Base-by-base conservation (phyloP, 192 early-diverging fungal genomes). In the Podila horticola region DNA sequence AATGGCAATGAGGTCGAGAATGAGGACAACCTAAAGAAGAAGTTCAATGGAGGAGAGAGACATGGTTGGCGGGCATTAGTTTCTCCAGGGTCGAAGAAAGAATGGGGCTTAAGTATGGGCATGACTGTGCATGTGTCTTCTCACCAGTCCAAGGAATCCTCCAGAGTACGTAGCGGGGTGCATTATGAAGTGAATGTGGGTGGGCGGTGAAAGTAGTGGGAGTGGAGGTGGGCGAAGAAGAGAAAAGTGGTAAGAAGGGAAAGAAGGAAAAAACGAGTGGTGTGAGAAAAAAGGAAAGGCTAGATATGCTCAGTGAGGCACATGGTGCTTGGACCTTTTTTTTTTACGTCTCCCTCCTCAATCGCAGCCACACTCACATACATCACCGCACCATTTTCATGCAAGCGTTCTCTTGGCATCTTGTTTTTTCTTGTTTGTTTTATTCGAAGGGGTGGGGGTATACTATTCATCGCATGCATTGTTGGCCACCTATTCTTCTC, bases 1-100 rank as follows among this genome's bases (percentile, higher is more conserved):
- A 67, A 91, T 76, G 38, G 85, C 88, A 65, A 91, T 87, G 67
- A 91, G 72, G 64, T 91, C 87, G 34, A 91, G 74, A 49, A 88
- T 86, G 30, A 91, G 74, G 57, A 81, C n/a, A 61, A 81, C 52
- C 52, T 55, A 55, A n/a, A 1, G 3, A 45, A 45, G 3, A 13
- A 17, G 15, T 17, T 36, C 34, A 36, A 36, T 36, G 34, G 41
- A 45, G 41, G 15, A 2, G 41, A 45, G 41, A 45, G 12, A 45
- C 13, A 45, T 17, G 41, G 13, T 17, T 45, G 41, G 1, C 15
- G 41, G 15, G 41, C 41, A 45, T 45, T 17, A 45, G 15, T 12
- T 45, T 45, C 8, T 17, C 41, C 52, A 55, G 20, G 52, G 22
- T 55, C 13, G 24, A 55, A 0, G 17, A n/a, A 9, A n/a, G n/a